phyloP scores from a whole-genome alignment of 768 basidiomycete genomes.

The Lepiota venenata region DNA sequence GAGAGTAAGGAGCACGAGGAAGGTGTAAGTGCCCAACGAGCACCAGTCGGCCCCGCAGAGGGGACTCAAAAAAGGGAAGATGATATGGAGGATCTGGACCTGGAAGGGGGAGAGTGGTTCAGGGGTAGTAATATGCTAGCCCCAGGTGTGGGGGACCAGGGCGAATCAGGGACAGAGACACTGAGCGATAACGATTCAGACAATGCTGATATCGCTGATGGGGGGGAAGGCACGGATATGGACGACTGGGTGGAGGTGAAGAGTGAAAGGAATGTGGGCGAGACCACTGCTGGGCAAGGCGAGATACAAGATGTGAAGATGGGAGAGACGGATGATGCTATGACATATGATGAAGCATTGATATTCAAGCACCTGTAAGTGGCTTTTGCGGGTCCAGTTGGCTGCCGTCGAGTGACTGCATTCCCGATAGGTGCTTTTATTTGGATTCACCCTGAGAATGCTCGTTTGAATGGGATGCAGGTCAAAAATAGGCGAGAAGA shows the following conservation, averaged over 20 bases:
- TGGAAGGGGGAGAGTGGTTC: conserved; percentile 40
- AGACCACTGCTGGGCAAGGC: not conserved
- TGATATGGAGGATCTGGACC: conserved; percentile 36
- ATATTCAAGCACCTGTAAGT: conserved; percentile 85
- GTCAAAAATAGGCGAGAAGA: conserved; percentile 51
- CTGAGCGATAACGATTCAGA: conserved; percentile 68
- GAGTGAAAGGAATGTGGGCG: conserved; percentile 11
- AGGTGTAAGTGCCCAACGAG: conserved; percentile 3
- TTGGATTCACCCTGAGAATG: conserved; percentile 80
- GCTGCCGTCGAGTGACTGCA: not conserved
- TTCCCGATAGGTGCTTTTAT: conserved; percentile 72
- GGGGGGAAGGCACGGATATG: conserved; percentile 22
- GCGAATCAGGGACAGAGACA: conserved; percentile 25
- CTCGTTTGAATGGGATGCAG: conserved; percentile 57
- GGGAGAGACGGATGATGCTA: conserved; percentile 67
- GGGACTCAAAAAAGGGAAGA: conserved; percentile 19
- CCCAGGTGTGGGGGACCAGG: conserved; percentile 40
- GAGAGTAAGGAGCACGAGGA: conserved; percentile 16
- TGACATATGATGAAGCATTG: conserved; percentile 73
- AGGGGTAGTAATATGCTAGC: not conserved
- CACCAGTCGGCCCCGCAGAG: conserved; percentile 16
- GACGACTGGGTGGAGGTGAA: conserved; percentile 40
- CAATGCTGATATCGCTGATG: conserved; percentile 50
- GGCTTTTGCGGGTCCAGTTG: not conserved
- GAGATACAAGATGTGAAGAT: conserved; percentile 46